A percentile compares a stretch with the other conserved stretches of the same genome.
phyloP scores from a whole-genome alignment of 2,329 filamentous ascomycete species.

The Cladophialophora yegresii region DNA sequence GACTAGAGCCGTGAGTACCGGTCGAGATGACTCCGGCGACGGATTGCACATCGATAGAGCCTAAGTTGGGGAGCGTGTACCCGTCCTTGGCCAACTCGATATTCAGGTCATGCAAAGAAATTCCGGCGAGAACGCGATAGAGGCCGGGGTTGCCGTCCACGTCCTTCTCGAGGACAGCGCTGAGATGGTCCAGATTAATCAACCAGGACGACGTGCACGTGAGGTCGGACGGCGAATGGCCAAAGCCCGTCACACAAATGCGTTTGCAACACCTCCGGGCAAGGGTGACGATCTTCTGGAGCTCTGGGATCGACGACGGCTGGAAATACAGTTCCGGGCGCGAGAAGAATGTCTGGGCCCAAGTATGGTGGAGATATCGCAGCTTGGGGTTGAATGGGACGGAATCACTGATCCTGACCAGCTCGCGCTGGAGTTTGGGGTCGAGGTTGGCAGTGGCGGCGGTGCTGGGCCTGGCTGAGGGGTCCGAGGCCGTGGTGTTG shows the following conservation, averaged over 20 bases:
- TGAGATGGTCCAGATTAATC: slow-evolving; percentile 85
- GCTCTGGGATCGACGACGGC: slow-evolving; percentile 74
- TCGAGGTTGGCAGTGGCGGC: slow-evolving; percentile 43
- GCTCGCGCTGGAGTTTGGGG: slow-evolving; percentile 55
- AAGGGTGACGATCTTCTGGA: slow-evolving; percentile 79
- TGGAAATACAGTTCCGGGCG: slow-evolving; percentile 88
- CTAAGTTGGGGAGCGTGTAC: slow-evolving; percentile 85
- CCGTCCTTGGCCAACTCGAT: slow-evolving; percentile 71
- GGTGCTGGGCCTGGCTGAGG: slow-evolving; percentile 8
- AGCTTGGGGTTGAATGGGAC: slow-evolving; percentile 75
- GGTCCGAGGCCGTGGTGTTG: slow-evolving; percentile 18
- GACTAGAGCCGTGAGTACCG: slow-evolving; percentile 86
- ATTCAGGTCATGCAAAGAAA: slow-evolving; percentile 74
- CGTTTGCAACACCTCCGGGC: slow-evolving; percentile 79
- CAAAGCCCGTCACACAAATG: slow-evolving; percentile 83
- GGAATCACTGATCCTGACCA: slow-evolving; percentile 60
- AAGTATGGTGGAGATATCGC: slow-evolving; percentile 80
- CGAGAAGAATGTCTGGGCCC: slow-evolving; percentile 90
- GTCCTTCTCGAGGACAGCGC: slow-evolving; percentile 61
- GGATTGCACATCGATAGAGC: slow-evolving; percentile 92
- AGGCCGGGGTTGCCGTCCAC: slow-evolving; percentile 67
- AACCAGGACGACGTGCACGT: slow-evolving; percentile 95
- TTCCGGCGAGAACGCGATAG: slow-evolving; percentile 83
- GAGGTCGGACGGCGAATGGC: slow-evolving; percentile 86
- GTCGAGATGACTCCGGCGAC: slow-evolving; percentile 91